These are phyloP conservation scores for Penicillium lagena DNA, from an alignment of 495 filamentous ascomycete species.

Conservation along the genomic window DNA sequence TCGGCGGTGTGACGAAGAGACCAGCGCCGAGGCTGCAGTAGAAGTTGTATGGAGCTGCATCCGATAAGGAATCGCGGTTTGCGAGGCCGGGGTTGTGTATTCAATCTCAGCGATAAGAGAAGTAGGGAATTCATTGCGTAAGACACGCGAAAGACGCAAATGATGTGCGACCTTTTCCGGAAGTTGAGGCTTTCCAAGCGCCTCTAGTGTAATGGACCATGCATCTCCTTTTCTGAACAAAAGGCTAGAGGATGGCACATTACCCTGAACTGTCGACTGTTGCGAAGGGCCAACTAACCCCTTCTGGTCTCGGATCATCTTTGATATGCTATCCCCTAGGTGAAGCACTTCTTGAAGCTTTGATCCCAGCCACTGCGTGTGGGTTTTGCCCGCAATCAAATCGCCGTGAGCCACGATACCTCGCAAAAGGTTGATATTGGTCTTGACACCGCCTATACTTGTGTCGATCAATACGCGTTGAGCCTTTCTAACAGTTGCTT, in stretches of 20 bases:
- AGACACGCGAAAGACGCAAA: slow-evolving; percentile 45
- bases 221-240: slow-evolving; percentile 51
- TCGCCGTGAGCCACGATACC: slow-evolving; percentile 44
- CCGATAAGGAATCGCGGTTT: slow-evolving; percentile 27
- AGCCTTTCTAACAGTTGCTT: slow-evolving; percentile 44
- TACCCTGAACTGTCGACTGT: slow-evolving; percentile 1
- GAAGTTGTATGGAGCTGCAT: slow-evolving; percentile 42
- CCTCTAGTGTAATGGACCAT: slow-evolving; percentile 45
- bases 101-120: slow-evolving; percentile 48
- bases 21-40: slow-evolving; percentile 39
- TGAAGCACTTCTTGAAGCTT: slow-evolving; percentile 34
- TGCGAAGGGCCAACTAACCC: not conserved
- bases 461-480: slow-evolving; percentile 49
- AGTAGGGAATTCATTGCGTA: slow-evolving; percentile 53
- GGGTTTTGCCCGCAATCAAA: slow-evolving; percentile 37
- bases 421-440: slow-evolving; percentile 46
- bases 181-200: slow-evolving; percentile 11
- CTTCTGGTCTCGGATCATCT: slow-evolving; percentile 2
- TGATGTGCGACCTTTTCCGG: slow-evolving; percentile 26
- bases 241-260: slow-evolving; percentile 25
- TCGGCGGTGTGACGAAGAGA: slow-evolving; percentile 42
- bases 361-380: slow-evolving; percentile 53
- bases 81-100: slow-evolving; percentile 39
- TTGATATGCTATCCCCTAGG: slow-evolving; percentile 20
- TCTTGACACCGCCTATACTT: slow-evolving; percentile 49